Evolutionary conservation across 768 basidiomycete species (phyloP).

Genomic region (Pulveroboletus ravenelii): DNA sequence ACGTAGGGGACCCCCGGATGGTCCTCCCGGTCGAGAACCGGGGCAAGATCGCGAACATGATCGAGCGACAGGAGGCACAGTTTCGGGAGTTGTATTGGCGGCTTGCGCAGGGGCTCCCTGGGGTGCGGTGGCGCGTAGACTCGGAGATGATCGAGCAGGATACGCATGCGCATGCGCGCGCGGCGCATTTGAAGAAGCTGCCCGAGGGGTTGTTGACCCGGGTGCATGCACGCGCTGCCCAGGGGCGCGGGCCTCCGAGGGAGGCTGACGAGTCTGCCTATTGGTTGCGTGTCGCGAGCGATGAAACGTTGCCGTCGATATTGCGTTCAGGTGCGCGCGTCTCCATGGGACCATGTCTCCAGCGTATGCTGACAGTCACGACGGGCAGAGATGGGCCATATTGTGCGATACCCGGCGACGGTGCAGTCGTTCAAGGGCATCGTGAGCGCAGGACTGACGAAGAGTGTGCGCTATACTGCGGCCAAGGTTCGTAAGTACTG

Average conservation of each 20-base stretch:
- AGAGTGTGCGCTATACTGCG: conserved; percentile 68
- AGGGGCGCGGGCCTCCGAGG: conserved; percentile 31
- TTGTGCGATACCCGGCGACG: conserved; percentile 80
- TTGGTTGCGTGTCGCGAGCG: conserved; percentile 68
- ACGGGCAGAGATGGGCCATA: conserved; percentile 60
- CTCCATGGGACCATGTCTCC: background rate
- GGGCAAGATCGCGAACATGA: conserved; percentile 91
- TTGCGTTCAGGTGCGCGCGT: conserved; percentile 56
- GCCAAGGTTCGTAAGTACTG: conserved; percentile 89
- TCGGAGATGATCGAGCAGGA: conserved; percentile 68
- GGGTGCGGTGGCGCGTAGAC: conserved; percentile 65
- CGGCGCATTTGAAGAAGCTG: conserved; percentile 72
- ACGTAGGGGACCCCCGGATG: conserved; percentile 92
- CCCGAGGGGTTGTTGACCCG: conserved; percentile 60
- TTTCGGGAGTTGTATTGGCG: conserved; percentile 87
- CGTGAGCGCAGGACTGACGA: conserved; percentile 73
- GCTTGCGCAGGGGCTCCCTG: conserved; percentile 71
- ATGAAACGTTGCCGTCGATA: conserved; percentile 49
- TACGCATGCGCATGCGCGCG: conserved; percentile 56
- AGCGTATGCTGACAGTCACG: background rate
- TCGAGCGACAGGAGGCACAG: conserved; percentile 71
- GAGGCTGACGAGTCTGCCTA: conserved; percentile 71
- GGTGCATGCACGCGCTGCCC: conserved; percentile 41
- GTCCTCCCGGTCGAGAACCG: conserved; percentile 91
- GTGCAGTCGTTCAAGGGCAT: conserved; percentile 84